A percentile compares a stretch with the other conserved stretches of the same genome.
phyloP scores from a whole-genome alignment of 2,329 filamentous ascomycete species.

The Ceratocystis ficicola region DNA sequence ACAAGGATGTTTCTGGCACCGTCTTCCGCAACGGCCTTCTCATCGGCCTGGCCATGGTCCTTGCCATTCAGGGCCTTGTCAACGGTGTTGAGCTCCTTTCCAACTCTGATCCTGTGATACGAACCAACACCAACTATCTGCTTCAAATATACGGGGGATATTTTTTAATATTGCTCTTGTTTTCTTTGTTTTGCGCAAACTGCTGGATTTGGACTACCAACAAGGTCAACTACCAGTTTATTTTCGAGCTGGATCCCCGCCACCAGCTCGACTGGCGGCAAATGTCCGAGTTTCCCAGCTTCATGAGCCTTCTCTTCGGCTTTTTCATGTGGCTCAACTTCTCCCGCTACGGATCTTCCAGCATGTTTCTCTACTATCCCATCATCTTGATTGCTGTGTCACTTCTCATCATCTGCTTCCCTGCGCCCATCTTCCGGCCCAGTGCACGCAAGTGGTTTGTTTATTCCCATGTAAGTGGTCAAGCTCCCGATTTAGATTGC shows the following conservation, averaged over 20 bases:
- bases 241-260: constrained; percentile 89
- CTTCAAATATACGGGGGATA: constrained; percentile 89
- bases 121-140: constrained; percentile 51
- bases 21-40: constrained; percentile 53
- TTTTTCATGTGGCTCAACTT: constrained; percentile 87
- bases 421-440: constrained; percentile 60
- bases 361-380: constrained; percentile 75
- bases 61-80: constrained; percentile 53
- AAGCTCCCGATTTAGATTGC: neutral
- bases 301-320: constrained; percentile 67
- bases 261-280: constrained; percentile 83
- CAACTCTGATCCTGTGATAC: constrained; percentile 37
- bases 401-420: constrained; percentile 58
- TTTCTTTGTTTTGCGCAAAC: constrained; percentile 72
- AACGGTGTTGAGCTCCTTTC: constrained; percentile 45
- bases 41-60: constrained; percentile 55
- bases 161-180: constrained; percentile 69
- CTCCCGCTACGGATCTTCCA: constrained; percentile 48
- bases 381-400: constrained; percentile 64
- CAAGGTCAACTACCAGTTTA: constrained; percentile 92
- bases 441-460: constrained; percentile 73
- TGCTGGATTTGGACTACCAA: constrained; percentile 70
- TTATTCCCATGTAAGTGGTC: constrained; percentile 63
- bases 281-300: constrained; percentile 71
- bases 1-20: constrained; percentile 36